phyloP scores from a whole-genome alignment of 1,284 basidiomycete genomes.

The Puccinia coronata region DNA sequence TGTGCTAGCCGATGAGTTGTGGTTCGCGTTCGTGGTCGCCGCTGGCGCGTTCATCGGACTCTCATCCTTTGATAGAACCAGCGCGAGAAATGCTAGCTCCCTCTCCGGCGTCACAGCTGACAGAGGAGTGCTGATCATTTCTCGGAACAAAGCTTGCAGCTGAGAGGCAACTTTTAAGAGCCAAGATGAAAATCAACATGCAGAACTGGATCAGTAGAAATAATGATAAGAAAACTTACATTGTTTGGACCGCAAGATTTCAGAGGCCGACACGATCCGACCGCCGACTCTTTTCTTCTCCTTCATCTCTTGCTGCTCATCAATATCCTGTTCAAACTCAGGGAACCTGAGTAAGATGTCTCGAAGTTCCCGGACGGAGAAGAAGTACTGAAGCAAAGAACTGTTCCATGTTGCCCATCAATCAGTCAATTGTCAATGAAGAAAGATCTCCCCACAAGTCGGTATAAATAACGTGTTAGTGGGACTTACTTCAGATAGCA shows the following conservation, averaged over 20 bases:
- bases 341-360: constrained; percentile 69
- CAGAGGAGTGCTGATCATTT: constrained; percentile 70
- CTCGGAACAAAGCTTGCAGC: constrained; percentile 74
- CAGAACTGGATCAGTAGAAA: background rate
- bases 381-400: constrained; percentile 72
- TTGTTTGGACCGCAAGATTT: constrained; percentile 77
- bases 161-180: constrained; percentile 70
- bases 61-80: constrained; percentile 85
- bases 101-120: constrained; percentile 76
- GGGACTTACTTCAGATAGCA: constrained; percentile 46
- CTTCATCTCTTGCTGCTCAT: constrained; percentile 59
- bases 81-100: constrained; percentile 85
- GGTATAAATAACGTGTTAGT: background rate
- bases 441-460: background rate
- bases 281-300: constrained; percentile 81
- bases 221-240: constrained; percentile 63
- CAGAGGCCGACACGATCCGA: constrained; percentile 73
- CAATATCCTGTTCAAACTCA: constrained; percentile 63
- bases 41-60: constrained; percentile 59
- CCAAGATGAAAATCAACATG: background rate
- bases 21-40: constrained; percentile 60
- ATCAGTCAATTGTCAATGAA: background rate
- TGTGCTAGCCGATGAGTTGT: constrained; percentile 77
- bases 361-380: constrained; percentile 84
- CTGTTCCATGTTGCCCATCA: constrained; percentile 7